Evolutionary conservation across 805 yeast genomes (phyloP).

Genomic region (Metschnikowia hibisci): DNA sequence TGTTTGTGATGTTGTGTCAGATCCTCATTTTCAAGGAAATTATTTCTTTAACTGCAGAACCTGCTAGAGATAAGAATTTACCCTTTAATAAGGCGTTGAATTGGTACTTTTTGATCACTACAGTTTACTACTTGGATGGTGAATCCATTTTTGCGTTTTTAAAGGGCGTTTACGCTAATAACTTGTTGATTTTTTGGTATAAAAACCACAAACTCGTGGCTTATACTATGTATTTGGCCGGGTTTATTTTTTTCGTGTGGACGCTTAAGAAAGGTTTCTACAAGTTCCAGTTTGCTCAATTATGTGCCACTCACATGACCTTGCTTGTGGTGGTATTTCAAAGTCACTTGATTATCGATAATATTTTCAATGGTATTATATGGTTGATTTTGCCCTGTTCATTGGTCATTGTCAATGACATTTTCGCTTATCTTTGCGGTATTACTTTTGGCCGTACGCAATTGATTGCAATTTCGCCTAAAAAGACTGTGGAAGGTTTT

Average conservation of each 20-base stretch:
- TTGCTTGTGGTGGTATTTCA: constrained; percentile 85
- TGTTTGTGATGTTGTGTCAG: constrained; percentile 69
- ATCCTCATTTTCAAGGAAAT: constrained; percentile 86
- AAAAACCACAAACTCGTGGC: constrained; percentile 79
- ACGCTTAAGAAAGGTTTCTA: constrained; percentile 85
- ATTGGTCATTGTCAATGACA: constrained; percentile 89
- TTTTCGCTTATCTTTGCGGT: constrained; percentile 95
- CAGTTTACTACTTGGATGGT: constrained; percentile 87
- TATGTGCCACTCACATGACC: constrained; percentile 93
- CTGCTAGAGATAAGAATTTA: constrained; percentile 76
- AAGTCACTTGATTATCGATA: constrained; percentile 87
- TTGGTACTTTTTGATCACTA: constrained; percentile 89
- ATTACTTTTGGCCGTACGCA: constrained; percentile 94
- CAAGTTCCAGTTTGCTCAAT: constrained; percentile 89
- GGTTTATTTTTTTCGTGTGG: constrained; percentile 86
- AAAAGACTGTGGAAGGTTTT: constrained; percentile 96
- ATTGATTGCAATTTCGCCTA: constrained; percentile 89
- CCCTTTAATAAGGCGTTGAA: constrained; percentile 80
- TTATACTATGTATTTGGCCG: constrained; percentile 78
- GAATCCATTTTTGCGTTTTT: constrained; percentile 72
- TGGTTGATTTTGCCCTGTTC: constrained; percentile 95
- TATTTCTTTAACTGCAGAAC: constrained; percentile 77
- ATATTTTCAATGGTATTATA: constrained; percentile 83
- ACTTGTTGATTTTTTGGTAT: constrained; percentile 54
- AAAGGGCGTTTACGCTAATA: constrained; percentile 46